These are phyloP conservation scores for Quercus gilva DNA, from an alignment of 306 rosid species.

Conservation along the genomic window DNA sequence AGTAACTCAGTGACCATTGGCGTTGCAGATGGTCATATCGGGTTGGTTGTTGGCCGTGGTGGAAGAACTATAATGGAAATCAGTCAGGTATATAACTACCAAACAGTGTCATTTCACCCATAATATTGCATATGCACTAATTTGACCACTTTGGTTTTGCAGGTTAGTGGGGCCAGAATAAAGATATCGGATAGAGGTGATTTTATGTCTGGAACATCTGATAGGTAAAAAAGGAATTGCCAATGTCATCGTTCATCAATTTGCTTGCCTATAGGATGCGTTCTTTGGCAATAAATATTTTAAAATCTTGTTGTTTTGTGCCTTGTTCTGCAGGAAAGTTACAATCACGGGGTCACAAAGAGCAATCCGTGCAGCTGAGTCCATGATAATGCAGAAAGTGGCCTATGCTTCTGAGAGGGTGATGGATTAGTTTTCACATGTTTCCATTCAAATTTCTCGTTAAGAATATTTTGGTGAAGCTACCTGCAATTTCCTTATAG, in stretches of 20 bases:
- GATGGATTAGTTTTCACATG: conserved; percentile 35
- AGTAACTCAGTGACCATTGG: conserved; percentile 86
- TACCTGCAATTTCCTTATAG: conserved; percentile 38
- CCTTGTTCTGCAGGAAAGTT: conserved; percentile 71
- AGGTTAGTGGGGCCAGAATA: conserved; percentile 96
- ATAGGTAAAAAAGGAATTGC: conserved; percentile 51
- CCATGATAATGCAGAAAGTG: conserved; percentile 95
- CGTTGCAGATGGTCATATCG: conserved; percentile 81
- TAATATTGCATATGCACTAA: conserved; percentile 13
- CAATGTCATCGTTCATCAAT: neutral
- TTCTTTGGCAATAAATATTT: neutral
- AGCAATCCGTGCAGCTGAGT: conserved; percentile 78
- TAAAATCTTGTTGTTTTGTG: neutral
- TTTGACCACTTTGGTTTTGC: conserved; percentile 31
- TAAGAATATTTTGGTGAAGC: conserved; percentile 34
- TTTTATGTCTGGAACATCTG: conserved; percentile 94
- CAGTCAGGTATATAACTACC: conserved; percentile 69
- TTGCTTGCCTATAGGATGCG: conserved; percentile 2
- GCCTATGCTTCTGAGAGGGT: conserved; percentile 84
- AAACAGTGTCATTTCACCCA: conserved; percentile 2
- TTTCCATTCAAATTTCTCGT: conserved; percentile 25
- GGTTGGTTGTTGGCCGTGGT: conserved; percentile 98
- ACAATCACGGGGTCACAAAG: conserved; percentile 97
- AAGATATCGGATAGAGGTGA: conserved; percentile 98
- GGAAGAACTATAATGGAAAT: conserved; percentile 93